Evolutionary conservation across 768 basidiomycete species (phyloP).

Genomic region (Suillus clintonianus): DNA sequence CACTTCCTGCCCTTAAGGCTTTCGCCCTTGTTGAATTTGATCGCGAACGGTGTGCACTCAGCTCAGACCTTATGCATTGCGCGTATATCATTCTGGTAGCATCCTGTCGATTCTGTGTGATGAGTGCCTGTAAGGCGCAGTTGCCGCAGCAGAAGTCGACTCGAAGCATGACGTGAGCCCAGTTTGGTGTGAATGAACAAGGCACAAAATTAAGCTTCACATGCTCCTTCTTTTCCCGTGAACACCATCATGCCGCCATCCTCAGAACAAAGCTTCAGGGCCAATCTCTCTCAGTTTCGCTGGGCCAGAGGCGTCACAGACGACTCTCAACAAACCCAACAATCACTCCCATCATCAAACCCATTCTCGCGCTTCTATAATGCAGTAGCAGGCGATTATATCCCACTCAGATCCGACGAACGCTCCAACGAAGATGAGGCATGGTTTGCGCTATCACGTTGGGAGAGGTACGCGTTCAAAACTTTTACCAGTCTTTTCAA

Average conservation of each 20-base stretch:
- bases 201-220: not conserved
- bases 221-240: not conserved
- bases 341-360: constrained; percentile 41
- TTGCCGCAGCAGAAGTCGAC: not conserved
- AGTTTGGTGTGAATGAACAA: not conserved
- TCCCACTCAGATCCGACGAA: constrained; percentile 82
- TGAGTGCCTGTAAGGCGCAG: not conserved
- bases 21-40: too few relatives aligned
- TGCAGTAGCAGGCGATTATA: constrained; percentile 81
- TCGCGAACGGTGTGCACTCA: too few relatives aligned
- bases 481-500: not conserved
- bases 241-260: constrained; percentile 15
- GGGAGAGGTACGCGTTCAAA: constrained; percentile 72
- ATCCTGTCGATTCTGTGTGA: too few relatives aligned
- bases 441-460: constrained; percentile 87
- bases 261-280: constrained; percentile 69
- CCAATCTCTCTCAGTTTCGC: constrained; percentile 80
- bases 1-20: too few relatives aligned
- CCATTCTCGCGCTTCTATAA: constrained; percentile 89
- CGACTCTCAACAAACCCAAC: constrained; percentile 58
- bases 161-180: not conserved
- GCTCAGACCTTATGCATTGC: too few relatives aligned
- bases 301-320: constrained; percentile 77
- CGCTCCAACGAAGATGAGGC: constrained; percentile 94
- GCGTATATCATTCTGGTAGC: too few relatives aligned